Conservation (phyloP, 208 protist species). For the Crithidia expoeki region DNA sequence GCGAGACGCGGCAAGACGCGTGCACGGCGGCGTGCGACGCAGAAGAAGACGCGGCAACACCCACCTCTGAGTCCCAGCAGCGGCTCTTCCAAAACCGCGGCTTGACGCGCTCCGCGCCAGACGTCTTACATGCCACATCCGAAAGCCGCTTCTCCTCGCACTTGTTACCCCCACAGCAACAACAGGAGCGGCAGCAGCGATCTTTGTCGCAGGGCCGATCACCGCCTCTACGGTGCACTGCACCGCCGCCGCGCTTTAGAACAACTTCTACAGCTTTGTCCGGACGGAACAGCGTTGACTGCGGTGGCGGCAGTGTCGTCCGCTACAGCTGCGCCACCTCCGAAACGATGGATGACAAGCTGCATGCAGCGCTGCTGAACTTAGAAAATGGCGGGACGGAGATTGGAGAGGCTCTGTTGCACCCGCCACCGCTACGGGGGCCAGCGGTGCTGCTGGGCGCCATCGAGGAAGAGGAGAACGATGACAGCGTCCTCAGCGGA, state of each 20-base stretch:
- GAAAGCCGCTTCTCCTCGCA: neutral
- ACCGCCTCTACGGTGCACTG: neutral
- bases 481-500: neutral
- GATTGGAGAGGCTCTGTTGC: slow-evolving; percentile 22
- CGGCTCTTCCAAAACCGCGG: neutral
- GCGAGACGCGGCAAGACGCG: neutral
- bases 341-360: slow-evolving; percentile 71
- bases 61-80: slow-evolving; percentile 24
- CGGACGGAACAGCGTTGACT: neutral
- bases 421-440: neutral
- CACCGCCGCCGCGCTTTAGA: neutral
- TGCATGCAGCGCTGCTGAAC: slow-evolving; percentile 56
- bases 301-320: neutral
- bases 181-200: neutral
- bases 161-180: neutral
- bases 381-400: slow-evolving; percentile 46
- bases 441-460: slow-evolving; percentile 13
- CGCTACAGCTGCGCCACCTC: slow-evolving; percentile 28
- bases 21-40: slow-evolving; percentile 4
- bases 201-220: neutral
- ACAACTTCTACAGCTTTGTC: neutral
- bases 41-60: slow-evolving; percentile 32
- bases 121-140: neutral
- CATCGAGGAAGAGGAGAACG: slow-evolving; percentile 19
- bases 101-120: slow-evolving; percentile 6